Percentiles rank a stretch among this genome's conserved stretches.
Evolutionary conservation across 495 filamentous ascomycete genomes (phyloP).

Genomic region (Cudoniella acicularis): DNA sequence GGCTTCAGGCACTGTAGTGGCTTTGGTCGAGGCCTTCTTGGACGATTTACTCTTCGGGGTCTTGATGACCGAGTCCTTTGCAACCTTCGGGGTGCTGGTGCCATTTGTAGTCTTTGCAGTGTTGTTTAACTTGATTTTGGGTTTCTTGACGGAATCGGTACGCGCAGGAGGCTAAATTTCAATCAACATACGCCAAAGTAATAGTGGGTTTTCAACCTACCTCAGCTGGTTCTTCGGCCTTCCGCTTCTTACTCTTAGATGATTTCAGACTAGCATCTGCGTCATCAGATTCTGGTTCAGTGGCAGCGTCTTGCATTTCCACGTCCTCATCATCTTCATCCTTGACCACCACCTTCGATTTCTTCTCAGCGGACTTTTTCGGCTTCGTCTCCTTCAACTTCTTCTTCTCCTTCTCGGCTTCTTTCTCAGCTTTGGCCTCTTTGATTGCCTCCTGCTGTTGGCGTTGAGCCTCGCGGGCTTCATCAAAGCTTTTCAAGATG

Average conservation of each 20-base stretch:
- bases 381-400: conserved; percentile 30
- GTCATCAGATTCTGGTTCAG: conserved; percentile 31
- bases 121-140: conserved; percentile 58
- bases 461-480: conserved; percentile 54
- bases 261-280: conserved; percentile 51
- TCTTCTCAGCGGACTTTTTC: conserved; percentile 15
- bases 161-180: conserved; percentile 47
- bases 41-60: conserved; percentile 54
- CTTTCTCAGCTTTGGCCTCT: conserved; percentile 46
- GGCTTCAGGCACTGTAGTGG: conserved; percentile 16
- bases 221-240: conserved; percentile 64
- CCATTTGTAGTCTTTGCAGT: conserved; percentile 53
- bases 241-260: conserved; percentile 70
- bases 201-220: conserved; percentile 40
- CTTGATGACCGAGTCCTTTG: conserved; percentile 50
- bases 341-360: conserved; percentile 33
- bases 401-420: conserved; percentile 57
- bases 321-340: conserved; percentile 59
- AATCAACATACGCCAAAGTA: conserved; percentile 35
- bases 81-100: conserved; percentile 44
- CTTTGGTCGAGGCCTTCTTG: conserved; percentile 59
- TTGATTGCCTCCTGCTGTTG: conserved; percentile 61
- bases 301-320: conserved; percentile 68
- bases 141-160: conserved; percentile 60
- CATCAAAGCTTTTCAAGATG: conserved; percentile 62